Conservation (phyloP, 345 rosid species). For the Eutrema heterophyllum region DNA sequence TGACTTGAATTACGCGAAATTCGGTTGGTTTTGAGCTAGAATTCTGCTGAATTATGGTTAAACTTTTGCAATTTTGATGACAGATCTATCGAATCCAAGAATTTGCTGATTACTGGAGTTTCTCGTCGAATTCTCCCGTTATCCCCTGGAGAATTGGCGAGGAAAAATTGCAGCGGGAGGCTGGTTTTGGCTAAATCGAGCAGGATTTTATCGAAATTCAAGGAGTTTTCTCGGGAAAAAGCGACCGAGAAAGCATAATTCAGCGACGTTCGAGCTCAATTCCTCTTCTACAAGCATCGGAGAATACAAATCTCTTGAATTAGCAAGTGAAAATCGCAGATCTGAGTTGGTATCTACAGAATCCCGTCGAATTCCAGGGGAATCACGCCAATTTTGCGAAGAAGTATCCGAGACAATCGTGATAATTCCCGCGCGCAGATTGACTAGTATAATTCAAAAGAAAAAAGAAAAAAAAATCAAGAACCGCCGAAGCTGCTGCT, state of each 20-base stretch:
- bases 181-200: neutral
- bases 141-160: neutral
- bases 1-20: conserved; percentile 36
- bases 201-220: neutral
- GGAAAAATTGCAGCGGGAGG: neutral
- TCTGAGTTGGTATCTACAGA: conserved; percentile 29
- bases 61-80: conserved; percentile 3
- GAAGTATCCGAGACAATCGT: neutral
- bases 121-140: neutral
- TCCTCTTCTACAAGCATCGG: neutral
- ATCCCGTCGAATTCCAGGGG: neutral
- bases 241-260: conserved; percentile 29
- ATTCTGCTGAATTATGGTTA: conserved; percentile 17
- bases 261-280: neutral
- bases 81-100: conserved; percentile 26
- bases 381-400: neutral
- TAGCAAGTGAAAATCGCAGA: conserved; percentile 24
- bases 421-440: conserved; percentile 3
- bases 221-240: conserved; percentile 16
- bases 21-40: conserved; percentile 3
- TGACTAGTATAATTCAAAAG: neutral
- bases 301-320: neutral
- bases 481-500: conserved; percentile 1
- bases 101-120: neutral
- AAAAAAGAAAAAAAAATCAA: too few relatives aligned